These are phyloP conservation scores for Draba incana DNA, from an alignment of 345 rosid genomes.

Conservation along the genomic window DNA sequence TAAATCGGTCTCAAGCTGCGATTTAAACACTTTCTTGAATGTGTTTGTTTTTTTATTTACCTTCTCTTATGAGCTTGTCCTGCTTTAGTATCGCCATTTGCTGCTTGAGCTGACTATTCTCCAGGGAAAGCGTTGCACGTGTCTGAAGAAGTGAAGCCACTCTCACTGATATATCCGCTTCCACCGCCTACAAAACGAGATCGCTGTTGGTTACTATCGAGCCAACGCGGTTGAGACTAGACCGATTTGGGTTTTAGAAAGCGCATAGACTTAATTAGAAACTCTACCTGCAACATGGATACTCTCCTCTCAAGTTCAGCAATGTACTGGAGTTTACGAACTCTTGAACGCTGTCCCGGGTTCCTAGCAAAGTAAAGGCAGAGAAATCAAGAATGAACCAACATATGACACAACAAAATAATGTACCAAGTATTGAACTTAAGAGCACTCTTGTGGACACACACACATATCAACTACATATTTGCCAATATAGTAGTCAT, in stretches of 20 bases:
- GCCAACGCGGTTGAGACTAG: not conserved
- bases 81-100: conserved; percentile 55
- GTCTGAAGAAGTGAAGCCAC: conserved; percentile 62
- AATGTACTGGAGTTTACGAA: conserved; percentile 81
- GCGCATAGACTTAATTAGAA: conserved; percentile 17
- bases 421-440: conserved; percentile 12
- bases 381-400: conserved; percentile 11
- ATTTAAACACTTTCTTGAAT: not conserved
- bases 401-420: conserved; percentile 3
- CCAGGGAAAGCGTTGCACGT: conserved; percentile 60
- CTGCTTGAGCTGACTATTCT: conserved; percentile 66
- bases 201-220: conserved; percentile 19
- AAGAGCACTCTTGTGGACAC: conserved; percentile 15
- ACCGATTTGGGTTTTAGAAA: conserved; percentile 8
- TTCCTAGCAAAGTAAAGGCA: conserved; percentile 48
- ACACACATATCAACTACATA: conserved; percentile 1
- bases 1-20: conserved; percentile 1
- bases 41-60: conserved; percentile 39
- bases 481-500: conserved; percentile 5
- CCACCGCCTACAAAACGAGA: conserved; percentile 50
- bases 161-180: conserved; percentile 61
- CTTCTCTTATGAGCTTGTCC: conserved; percentile 61
- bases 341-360: conserved; percentile 82
- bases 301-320: conserved; percentile 80
- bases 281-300: conserved; percentile 60